phyloP scores from a whole-genome alignment of 2,329 filamentous ascomycete genomes.

The Arthrocladium fulminans region DNA sequence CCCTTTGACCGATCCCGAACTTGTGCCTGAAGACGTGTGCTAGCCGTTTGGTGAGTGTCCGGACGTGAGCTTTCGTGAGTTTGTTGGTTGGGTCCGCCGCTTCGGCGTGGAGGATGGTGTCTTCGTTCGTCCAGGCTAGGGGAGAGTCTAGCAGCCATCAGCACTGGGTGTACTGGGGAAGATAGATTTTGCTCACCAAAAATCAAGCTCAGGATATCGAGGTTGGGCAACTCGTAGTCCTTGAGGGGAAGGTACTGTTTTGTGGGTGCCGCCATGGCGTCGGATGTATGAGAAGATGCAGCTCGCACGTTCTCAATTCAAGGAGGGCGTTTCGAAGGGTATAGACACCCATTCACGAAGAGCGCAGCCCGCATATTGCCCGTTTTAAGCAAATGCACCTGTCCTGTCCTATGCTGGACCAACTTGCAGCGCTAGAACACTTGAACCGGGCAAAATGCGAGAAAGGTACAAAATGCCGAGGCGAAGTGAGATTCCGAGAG shows the following conservation, averaged over 20 bases:
- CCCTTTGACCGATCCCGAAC: slow-evolving; percentile 45
- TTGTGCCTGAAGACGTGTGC: slow-evolving; percentile 47
- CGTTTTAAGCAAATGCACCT: not conserved
- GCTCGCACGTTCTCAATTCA: not conserved
- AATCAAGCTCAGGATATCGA: slow-evolving; percentile 19
- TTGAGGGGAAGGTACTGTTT: slow-evolving; percentile 16
- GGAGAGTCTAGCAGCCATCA: slow-evolving; percentile 12
- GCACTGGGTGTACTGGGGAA: not conserved
- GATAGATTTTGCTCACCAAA: slow-evolving; percentile 12
- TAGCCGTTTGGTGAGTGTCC: slow-evolving; percentile 43
- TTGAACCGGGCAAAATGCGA: not conserved
- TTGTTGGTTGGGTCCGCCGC: slow-evolving; percentile 45
- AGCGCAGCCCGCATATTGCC: not conserved
- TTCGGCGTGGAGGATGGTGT: slow-evolving; percentile 49
- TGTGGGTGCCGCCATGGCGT: not conserved
- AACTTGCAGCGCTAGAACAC: not conserved
- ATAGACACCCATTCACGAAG: not conserved
- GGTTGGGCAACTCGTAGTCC: slow-evolving; percentile 19
- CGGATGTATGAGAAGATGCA: not conserved
- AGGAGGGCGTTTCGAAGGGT: not conserved
- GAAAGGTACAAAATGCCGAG: not conserved
- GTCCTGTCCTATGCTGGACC: too few species aligned
- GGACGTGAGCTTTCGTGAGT: slow-evolving; percentile 46
- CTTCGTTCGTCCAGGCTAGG: slow-evolving; percentile 29
- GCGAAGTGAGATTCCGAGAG: not conserved